A percentile compares a stretch with the other conserved stretches of the same genome.
Evolutionary conservation across 2,329 filamentous ascomycete species (phyloP).

Genomic region (Coniochaeta sp.): DNA sequence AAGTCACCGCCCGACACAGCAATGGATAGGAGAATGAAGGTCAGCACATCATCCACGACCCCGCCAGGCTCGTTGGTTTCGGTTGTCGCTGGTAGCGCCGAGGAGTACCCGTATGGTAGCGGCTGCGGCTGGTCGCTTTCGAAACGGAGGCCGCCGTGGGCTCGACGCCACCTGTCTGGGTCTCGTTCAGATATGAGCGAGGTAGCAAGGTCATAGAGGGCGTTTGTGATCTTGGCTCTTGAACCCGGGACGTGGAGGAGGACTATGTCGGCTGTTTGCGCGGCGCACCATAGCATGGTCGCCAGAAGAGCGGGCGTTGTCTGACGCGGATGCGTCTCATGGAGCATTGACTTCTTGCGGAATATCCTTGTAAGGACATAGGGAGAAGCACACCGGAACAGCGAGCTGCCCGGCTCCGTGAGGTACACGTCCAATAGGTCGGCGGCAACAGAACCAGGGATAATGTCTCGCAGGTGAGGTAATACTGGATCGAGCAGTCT

Average conservation of each 20-base stretch:
- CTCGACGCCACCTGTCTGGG: conserved; percentile 28
- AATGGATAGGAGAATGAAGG: conserved; percentile 35
- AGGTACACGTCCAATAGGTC: conserved; percentile 42
- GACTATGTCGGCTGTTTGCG: conserved; percentile 38
- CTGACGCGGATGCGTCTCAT: conserved; percentile 29
- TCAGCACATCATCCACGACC: conserved; percentile 34
- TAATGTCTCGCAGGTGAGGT: conserved; percentile 29
- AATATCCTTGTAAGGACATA: conserved; percentile 40
- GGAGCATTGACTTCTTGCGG: conserved; percentile 34
- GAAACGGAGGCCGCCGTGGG: conserved; percentile 24
- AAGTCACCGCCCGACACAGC: conserved; percentile 40
- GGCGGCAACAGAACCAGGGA: conserved; percentile 33
- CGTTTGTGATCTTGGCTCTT: conserved; percentile 30
- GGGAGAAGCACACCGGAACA: conserved; percentile 36
- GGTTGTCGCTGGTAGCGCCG: conserved; percentile 20
- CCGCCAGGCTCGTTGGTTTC: conserved; percentile 26
- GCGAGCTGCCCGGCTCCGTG: conserved; percentile 33
- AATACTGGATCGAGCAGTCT: conserved; percentile 32
- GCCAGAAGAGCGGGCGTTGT: conserved; percentile 36
- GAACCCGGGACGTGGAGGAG: conserved; percentile 32
- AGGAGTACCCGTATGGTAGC: conserved; percentile 9
- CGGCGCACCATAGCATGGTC: conserved; percentile 40
- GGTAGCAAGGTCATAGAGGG: conserved; percentile 27
- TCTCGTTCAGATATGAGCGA: conserved; percentile 26
- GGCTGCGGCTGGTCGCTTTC: conserved; percentile 23